Evolutionary conservation across 768 basidiomycete genomes (phyloP), one percentile per base, ranked within the genome.

Genomic region (Exidia glandulosa): DNA sequence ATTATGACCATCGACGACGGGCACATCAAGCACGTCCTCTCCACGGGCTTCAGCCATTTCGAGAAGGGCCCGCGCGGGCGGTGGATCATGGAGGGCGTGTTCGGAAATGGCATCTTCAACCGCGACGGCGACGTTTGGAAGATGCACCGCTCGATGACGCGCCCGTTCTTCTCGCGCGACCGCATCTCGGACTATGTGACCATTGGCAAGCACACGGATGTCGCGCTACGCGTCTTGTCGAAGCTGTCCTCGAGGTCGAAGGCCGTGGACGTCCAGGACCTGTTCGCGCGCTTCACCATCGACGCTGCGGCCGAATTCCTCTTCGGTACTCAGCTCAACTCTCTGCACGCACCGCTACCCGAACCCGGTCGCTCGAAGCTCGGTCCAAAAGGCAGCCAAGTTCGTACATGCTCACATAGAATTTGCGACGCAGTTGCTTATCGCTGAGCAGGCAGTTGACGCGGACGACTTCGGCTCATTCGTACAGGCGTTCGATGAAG

Each of bases 101-200:
- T 89, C n/a, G 88, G 88, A 3, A 75, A 80, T 62, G 56, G 30
- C 7, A 62, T 45, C 32, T 54, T 56, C 33, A 37, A 58, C 60
- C 55, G 63, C 77, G 84, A 74, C 72, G 60, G 57, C 14, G 60
- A 57, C 29, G 25, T 52, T 62, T 88, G 86, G 86, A 86, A 83
- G 74, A 79, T 77, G 73, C 86, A 88, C 62, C 82, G 87, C 32
- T 71, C 77, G 2, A 81, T 80, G 55, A 80, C 86, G 2, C 81
- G 87, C 4, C 87, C 87, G 3, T 89, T 87, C 72, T 88, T 89
- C 66, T 80, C 85, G 14, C 78, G 79, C n/a, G 86, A 88, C 61
- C 80, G 87, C 31, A 79, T 84, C 47, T 78, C 81, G 7, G 86
- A 89, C 66, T 86, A 86, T 57, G 80, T 85, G 19, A 74, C 81